A percentile compares a stretch with the other conserved stretches of the same genome.
phyloP scores from a whole-genome alignment of 257 asterid species.

The Scutellaria barbata region DNA sequence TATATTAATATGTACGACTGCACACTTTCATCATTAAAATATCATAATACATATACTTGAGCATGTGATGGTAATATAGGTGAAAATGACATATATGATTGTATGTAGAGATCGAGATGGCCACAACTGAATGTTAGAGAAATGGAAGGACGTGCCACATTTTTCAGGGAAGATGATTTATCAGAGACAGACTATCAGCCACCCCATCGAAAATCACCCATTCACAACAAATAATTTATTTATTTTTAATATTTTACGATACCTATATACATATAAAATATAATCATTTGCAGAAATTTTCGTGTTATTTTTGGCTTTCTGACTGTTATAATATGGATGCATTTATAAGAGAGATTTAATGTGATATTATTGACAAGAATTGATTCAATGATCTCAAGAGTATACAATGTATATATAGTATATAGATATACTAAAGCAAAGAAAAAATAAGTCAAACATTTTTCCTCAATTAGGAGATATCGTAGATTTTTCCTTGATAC shows the following conservation, averaged over 20 bases:
- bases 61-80: too few relatives aligned
- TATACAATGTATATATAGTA: too few relatives aligned
- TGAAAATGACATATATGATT: too few relatives aligned
- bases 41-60: too few relatives aligned
- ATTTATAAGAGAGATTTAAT: background rate
- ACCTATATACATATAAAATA: background rate
- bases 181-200: constrained; percentile 45
- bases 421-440: too few relatives aligned
- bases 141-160: constrained; percentile 25
- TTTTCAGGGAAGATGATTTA: constrained; percentile 25
- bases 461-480: too few relatives aligned
- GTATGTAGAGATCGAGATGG: constrained; percentile 41
- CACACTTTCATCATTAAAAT: too few relatives aligned
- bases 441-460: too few relatives aligned
- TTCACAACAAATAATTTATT: constrained; percentile 41
- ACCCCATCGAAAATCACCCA: constrained; percentile 51
- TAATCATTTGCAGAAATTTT: background rate
- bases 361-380: too few relatives aligned
- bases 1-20: too few relatives aligned
- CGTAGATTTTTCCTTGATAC: too few relatives aligned
- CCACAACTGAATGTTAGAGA: constrained; percentile 12
- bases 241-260: background rate
- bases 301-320: background rate
- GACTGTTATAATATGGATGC: background rate
- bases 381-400: too few relatives aligned